phyloP scores from a whole-genome alignment of 2,329 filamentous ascomycete genomes.

The Lasiodiplodia gonubiensis region DNA sequence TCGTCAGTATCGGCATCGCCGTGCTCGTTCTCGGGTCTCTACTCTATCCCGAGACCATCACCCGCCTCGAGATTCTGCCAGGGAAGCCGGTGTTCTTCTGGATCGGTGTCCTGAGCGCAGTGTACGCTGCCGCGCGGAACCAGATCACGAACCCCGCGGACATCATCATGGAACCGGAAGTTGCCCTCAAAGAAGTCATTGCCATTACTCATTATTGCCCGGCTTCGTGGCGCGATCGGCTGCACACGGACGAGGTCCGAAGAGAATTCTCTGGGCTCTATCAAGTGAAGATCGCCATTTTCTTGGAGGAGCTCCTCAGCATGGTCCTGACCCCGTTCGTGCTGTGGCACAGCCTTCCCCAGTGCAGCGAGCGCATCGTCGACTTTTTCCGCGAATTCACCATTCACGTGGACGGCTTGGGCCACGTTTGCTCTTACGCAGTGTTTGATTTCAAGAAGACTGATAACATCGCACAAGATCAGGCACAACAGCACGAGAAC shows the following conservation, averaged over 20 bases:
- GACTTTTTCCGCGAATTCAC: constrained; percentile 99
- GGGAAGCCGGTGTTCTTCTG: constrained; percentile 92
- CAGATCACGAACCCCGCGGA: constrained; percentile 83
- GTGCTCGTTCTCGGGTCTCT: constrained; percentile 83
- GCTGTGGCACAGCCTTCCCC: constrained; percentile 82
- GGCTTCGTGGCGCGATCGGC: constrained; percentile 81
- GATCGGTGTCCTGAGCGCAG: constrained; percentile 77
- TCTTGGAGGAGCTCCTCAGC: constrained; percentile 88
- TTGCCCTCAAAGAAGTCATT: constrained; percentile 84
- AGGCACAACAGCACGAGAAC: constrained; percentile 57
- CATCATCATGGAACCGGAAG: constrained; percentile 88
- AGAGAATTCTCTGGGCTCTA: constrained; percentile 89
- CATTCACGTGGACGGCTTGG: constrained; percentile 92
- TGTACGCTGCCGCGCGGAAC: constrained; percentile 84
- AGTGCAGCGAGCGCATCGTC: constrained; percentile 88
- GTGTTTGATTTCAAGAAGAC: constrained; percentile 96
- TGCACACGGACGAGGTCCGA: constrained; percentile 95
- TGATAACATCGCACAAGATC: constrained; percentile 56
- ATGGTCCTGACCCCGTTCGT: constrained; percentile 92
- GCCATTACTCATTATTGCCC: constrained; percentile 93
- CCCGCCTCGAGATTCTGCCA: constrained; percentile 88
- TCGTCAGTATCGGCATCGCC: constrained; percentile 83
- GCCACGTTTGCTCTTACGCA: constrained; percentile 95
- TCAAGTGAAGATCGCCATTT: constrained; percentile 89
- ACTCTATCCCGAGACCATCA: constrained; percentile 88